Evolutionary conservation across 495 filamentous ascomycete species (phyloP), one percentile per base, ranked within the genome.

Genomic region (Neurospora africana): DNA sequence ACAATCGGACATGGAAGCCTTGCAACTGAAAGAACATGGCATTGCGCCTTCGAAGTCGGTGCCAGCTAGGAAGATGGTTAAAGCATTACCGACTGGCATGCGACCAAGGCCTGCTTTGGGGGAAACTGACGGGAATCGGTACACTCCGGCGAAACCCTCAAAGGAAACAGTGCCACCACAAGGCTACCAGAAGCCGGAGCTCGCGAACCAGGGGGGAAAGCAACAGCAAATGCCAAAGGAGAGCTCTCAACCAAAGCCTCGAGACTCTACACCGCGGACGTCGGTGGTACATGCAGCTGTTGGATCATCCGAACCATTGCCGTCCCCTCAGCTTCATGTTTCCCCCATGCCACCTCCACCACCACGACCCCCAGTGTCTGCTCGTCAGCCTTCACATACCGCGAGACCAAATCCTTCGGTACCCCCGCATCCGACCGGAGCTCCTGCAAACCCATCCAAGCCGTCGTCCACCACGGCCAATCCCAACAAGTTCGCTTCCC

Each of bases 141-240:
- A 27, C 10, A 65, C 27, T 33, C 27, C 53, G 0, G 0, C 53
- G 33, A 33, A 65, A 0, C 0, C 3, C 3, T 7, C 3, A 6
- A 65, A 65, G 53, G 53, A 33, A 19, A 33, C 30, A 19, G 27
- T 19, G 27, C 15, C 53, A 19, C 6, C 3, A 19, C 23, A 19
- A 65, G 1, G 53, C 15, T 17, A 65, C 19, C 0, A 33, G 3
- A 19, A 33, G 13, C 27, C 3, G 7, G 53, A 30, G 15, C 13
- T 9, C 27, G 15, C 0, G 15, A 33, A 35, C 5, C 6, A 65
- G 53, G 53, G 0, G 53, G 53, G 0, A 19, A 65, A 9, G 15
- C 15, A 33, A 0, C 27, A 33, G 13, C 53, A 33, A 65, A 9
- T 30, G 19, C 30, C 53, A 19, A 30, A 0, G 27, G 27, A 65